A percentile compares a stretch with the other conserved stretches of the same genome.
These are phyloP conservation scores for Naganishia friedmannii DNA, from an alignment of 768 basidiomycete genomes.

Conservation along the genomic window DNA sequence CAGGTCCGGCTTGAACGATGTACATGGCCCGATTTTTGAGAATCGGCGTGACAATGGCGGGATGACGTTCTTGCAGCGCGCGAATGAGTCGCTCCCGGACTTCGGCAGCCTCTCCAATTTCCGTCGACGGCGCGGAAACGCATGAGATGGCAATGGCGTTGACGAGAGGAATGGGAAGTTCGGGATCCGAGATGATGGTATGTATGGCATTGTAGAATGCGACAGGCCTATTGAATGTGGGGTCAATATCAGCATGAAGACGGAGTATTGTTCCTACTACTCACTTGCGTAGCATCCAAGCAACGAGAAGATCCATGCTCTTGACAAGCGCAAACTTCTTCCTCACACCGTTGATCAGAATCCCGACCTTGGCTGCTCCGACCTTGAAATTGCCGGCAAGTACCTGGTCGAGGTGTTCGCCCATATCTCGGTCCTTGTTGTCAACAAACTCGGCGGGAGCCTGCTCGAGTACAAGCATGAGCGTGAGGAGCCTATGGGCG, in stretches of 20 bases:
- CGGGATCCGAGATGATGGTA: conserved; percentile 22
- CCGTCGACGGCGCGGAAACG: conserved; percentile 16
- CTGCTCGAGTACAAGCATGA: conserved; percentile 45
- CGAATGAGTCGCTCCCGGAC: conserved; percentile 13
- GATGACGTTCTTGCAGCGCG: conserved; percentile 16
- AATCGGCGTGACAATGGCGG: conserved; percentile 26
- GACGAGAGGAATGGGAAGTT: conserved; percentile 11
- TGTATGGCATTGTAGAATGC: conserved; percentile 21
- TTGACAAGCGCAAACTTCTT: conserved; percentile 42
- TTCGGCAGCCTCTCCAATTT: conserved; percentile 12
- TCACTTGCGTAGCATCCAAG: conserved; percentile 27
- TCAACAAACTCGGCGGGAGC: conserved; percentile 28
- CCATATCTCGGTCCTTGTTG: conserved; percentile 18
- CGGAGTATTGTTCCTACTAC: not conserved
- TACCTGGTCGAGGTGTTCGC: conserved; percentile 29
- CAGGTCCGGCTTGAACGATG: conserved; percentile 17
- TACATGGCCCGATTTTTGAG: conserved; percentile 22
- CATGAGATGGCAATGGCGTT: conserved; percentile 23
- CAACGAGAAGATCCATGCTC: conserved; percentile 34
- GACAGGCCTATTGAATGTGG: not conserved
- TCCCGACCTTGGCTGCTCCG: conserved; percentile 30
- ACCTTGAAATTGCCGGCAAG: conserved; percentile 23
- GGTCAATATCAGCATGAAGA: not conserved
- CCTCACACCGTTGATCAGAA: conserved; percentile 37
- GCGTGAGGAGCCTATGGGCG: conserved; percentile 44